Evolutionary conservation across 805 yeast genomes (phyloP).

Genomic region (Yamadazyma nakazawae): DNA sequence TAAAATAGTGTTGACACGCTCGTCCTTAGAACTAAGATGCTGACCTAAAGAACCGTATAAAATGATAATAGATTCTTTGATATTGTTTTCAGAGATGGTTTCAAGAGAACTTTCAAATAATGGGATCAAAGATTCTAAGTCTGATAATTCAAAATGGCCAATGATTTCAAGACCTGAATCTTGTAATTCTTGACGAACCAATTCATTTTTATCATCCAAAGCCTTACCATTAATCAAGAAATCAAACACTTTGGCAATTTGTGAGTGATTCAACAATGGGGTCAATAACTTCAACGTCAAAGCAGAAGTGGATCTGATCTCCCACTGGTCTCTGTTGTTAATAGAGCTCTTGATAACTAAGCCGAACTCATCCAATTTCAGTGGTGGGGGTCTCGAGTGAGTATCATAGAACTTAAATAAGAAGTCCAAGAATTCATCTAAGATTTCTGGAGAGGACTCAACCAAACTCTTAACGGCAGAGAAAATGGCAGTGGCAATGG

Average conservation of each 20-base stretch:
- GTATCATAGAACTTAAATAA: slow-evolving; percentile 56
- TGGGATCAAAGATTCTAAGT: slow-evolving; percentile 73
- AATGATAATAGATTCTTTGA: slow-evolving; percentile 78
- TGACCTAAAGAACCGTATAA: slow-evolving; percentile 89
- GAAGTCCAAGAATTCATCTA: slow-evolving; percentile 27
- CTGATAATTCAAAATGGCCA: slow-evolving; percentile 56
- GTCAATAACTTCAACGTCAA: slow-evolving; percentile 58
- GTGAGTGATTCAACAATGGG: slow-evolving; percentile 35
- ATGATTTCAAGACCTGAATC: slow-evolving; percentile 84
- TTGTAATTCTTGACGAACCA: slow-evolving; percentile 78
- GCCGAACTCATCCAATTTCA: slow-evolving; percentile 76
- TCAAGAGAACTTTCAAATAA: slow-evolving; percentile 72
- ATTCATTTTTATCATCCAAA: slow-evolving; percentile 67
- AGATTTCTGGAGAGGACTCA: background rate
- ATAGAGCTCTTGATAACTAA: slow-evolving; percentile 60
- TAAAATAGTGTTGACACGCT: slow-evolving; percentile 61
- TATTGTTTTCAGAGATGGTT: slow-evolving; percentile 51
- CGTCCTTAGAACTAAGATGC: slow-evolving; percentile 67
- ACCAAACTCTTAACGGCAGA: slow-evolving; percentile 41
- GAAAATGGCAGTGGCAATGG: slow-evolving; percentile 69
- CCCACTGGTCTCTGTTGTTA: slow-evolving; percentile 76
- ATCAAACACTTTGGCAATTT: slow-evolving; percentile 53
- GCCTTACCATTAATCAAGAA: slow-evolving; percentile 64
- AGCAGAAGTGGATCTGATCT: slow-evolving; percentile 79
- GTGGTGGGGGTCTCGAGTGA: slow-evolving; percentile 71